A percentile compares a stretch with the other conserved stretches of the same genome.
phyloP scores from a whole-genome alignment of 495 filamentous ascomycete species.

The Hyaloscypha hepaticicola region DNA sequence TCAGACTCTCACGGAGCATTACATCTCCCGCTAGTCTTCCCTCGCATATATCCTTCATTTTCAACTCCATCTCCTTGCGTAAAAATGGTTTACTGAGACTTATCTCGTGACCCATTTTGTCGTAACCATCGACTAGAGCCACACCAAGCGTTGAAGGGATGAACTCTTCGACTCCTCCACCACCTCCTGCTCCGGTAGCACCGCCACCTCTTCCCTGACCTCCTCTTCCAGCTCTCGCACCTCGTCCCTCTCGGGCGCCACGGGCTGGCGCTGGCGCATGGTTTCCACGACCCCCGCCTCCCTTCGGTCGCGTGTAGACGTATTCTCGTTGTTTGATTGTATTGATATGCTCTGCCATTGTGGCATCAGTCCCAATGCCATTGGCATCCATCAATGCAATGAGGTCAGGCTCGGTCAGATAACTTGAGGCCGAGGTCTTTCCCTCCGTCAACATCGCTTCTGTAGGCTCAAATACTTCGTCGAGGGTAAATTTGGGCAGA shows the following conservation, averaged over 20 bases:
- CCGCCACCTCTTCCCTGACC: conserved; percentile 56
- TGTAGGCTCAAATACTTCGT: conserved; percentile 81
- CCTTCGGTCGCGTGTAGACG: conserved; percentile 62
- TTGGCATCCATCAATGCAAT: conserved; percentile 98
- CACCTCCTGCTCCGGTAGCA: conserved; percentile 47
- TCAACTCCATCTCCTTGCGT: conserved; percentile 93
- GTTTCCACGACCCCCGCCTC: conserved; percentile 37
- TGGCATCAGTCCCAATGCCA: conserved; percentile 96
- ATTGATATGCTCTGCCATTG: conserved; percentile 97
- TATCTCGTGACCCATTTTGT: conserved; percentile 84
- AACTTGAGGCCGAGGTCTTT: conserved; percentile 77
- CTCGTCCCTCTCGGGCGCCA: conserved; percentile 45
- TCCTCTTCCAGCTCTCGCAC: conserved; percentile 37
- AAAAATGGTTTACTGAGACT: conserved; percentile 96
- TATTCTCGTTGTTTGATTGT: conserved; percentile 92
- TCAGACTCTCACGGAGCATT: conserved; percentile 76
- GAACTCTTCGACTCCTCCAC: conserved; percentile 72
- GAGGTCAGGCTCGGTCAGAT: conserved; percentile 94
- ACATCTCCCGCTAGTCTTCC: conserved; percentile 70
- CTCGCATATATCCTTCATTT: conserved; percentile 93
- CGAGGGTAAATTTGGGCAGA: conserved; percentile 72
- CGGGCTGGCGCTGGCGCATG: conserved; percentile 40
- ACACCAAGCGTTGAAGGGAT: conserved; percentile 89
- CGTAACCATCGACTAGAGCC: conserved; percentile 89
- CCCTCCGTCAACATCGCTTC: conserved; percentile 89